Evolutionary conservation across 305 asterid genomes (phyloP).

Genomic region (Fraxinus platypoda): DNA sequence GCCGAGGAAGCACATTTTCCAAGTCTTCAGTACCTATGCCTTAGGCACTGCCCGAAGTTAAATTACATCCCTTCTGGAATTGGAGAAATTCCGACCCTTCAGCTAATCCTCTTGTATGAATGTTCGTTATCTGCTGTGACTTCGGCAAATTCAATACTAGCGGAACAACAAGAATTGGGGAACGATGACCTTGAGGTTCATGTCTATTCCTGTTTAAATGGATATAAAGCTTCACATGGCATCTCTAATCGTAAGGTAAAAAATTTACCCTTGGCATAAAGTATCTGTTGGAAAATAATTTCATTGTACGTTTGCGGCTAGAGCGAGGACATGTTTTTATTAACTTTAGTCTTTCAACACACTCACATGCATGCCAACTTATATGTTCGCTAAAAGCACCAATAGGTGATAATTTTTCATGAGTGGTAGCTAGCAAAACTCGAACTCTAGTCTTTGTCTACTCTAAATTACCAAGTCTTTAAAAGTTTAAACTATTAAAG

Average conservation of each 20-base stretch:
- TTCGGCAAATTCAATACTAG: background rate
- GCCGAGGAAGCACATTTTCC: background rate
- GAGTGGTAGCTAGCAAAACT: no score
- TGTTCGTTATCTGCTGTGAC: background rate
- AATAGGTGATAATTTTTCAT: no score
- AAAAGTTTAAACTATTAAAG: no score
- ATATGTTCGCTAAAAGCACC: no score
- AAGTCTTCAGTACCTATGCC: background rate
- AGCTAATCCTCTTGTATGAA: background rate
- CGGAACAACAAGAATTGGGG: background rate
- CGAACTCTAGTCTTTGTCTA: no score
- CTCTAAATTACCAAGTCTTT: no score
- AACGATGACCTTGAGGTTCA: background rate
- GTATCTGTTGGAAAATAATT: background rate
- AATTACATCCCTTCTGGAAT: background rate
- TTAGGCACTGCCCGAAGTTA: background rate
- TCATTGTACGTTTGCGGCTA: background rate
- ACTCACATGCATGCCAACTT: background rate
- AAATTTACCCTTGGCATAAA: background rate
- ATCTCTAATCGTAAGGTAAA: background rate
- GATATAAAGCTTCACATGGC: background rate
- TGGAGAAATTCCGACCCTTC: background rate
- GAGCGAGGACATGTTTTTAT: background rate
- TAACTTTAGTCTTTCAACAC: background rate
- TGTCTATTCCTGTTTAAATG: background rate